Evolutionary conservation across 2,329 filamentous ascomycete genomes (phyloP).

Genomic region (Ascocoryne sarcoides): DNA sequence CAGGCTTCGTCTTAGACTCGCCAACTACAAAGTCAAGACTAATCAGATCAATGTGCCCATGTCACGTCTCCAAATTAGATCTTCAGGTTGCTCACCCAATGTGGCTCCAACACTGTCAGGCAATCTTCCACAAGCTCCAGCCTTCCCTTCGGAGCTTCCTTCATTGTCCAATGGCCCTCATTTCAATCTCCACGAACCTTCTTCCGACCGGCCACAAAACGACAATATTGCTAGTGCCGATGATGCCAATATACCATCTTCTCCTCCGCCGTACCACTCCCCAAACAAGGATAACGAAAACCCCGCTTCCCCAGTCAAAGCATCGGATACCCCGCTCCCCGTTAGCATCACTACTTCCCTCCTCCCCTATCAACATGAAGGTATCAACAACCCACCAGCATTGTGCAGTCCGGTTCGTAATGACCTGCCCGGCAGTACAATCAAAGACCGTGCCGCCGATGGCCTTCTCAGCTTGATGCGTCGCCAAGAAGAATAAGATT

Average conservation of each 20-base stretch:
- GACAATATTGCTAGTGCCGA: neutral
- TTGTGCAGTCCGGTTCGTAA: conserved; percentile 2
- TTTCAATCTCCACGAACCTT: neutral
- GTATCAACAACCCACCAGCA: conserved; percentile 4
- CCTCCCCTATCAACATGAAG: conserved; percentile 9
- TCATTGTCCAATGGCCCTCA: neutral
- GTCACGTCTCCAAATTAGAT: conserved; percentile 43
- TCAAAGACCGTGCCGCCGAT: conserved; percentile 42
- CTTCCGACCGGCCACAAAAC: neutral
- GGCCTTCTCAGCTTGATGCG: conserved; percentile 36
- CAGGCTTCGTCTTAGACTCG: conserved; percentile 59
- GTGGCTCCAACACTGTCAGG: conserved; percentile 1
- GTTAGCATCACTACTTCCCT: conserved; percentile 12
- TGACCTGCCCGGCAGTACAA: conserved; percentile 37
- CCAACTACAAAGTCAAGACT: conserved; percentile 67
- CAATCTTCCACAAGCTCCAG: conserved; percentile 12
- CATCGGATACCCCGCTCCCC: neutral
- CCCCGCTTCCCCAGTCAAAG: neutral
- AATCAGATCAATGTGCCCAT: conserved; percentile 61
- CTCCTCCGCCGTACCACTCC: neutral
- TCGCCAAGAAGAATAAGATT: neutral
- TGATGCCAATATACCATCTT: conserved; percentile 2
- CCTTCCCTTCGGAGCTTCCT: conserved; percentile 8
- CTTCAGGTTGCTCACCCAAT: conserved; percentile 7
- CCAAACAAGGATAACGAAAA: neutral